Base-by-base conservation (phyloP, 345 rosid genomes). In the Jatropha curcas region DNA sequence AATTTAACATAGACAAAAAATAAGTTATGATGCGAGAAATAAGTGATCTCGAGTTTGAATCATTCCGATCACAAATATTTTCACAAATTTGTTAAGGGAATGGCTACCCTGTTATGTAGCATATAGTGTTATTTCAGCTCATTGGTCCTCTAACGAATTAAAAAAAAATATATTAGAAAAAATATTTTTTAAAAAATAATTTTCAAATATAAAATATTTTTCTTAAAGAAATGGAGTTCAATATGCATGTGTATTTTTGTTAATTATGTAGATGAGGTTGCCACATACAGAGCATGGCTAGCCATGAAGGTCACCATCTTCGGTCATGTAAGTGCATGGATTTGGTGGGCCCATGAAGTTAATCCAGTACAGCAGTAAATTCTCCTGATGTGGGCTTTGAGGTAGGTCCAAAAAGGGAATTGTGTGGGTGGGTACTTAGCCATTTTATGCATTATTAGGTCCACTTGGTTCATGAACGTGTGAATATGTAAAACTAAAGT, bases 231-330 rank as follows among this genome's bases (percentile, higher is more conserved):
- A 19, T 19, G 20, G 20, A 19, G 57, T 52, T 52, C 19, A n/a
- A 24, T 0, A 35, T 60, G 4, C 43, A 37, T 37, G 4, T 37
- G 8, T 37, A 37, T 37, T 37, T 4, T n/a, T n/a, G n/a, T n/a
- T n/a, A n/a, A n/a, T n/a, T n/a, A n/a, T 43, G 60, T 66, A 67
- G 83, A 76, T 58, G 80, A 76, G 83, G 4, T 34, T 56, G 82
- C 76, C 79, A 48, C 79, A 27, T 31, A 7, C 41, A 53, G 30
- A 8, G 45, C 30, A 2, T 1, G 53, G 53, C 20, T 45, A 63
- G 59, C 62, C 55, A 62, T 70, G 13, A 65, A 30, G 4, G 62
- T 64, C 70, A 55, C 24, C 68, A 59, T 77, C 76, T 50, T 24
- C 60, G 12, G 7, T 57, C 12, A 22, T 53, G 0, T 11, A 35